Base-by-base conservation (phyloP, 2,329 filamentous ascomycete species). In the Ophiostoma perfectum region DNA sequence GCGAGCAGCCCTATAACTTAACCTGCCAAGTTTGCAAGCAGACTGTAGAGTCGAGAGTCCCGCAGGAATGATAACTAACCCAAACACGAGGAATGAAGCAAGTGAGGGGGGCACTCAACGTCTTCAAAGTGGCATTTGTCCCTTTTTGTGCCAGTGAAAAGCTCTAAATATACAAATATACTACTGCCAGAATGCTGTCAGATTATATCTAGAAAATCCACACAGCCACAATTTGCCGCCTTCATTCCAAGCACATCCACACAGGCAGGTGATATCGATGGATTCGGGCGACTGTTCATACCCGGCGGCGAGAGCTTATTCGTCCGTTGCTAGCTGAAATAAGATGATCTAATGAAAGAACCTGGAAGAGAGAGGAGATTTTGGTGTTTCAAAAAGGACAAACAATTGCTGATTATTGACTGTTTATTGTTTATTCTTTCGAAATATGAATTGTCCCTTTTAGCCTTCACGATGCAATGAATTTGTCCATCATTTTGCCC, bases 361-460 rank as follows among this genome's bases (percentile, higher is more conserved):
- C 45, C 4, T 27, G 27, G 11, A 38, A 5, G 3, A 12, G 27
- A 60, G 55, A 18, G 27, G 55, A 58, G 9, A 18, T 4, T 18
- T 38, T 38, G 27, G 27, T 38, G 55, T 60, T 60, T 60, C 55
- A 60, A 39, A 18, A 38, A 18, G n/a, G 16, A 8, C 49, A 16
- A 52, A n/a, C 9, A 6, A 52, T 1, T 18, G 49, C 49, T n/a
- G 12, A 27, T 27, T 18, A 12, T 9, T 38, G n/a, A 60, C 11
- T 4, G 7, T 38, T 4, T 16, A 60, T 58, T 58, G n/a, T 60
- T 60, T 27, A 55, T 55, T 4, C 42, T 45, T 55, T 27, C 18
- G 4, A 58, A 36, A 18, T 38, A 60, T 60, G 55, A 16, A 60
- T 60, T 60, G 11, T 18, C 55, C 55, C 55, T 60, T 60, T 60